phyloP scores from a whole-genome alignment of 306 rosid genomes.

The Sophora flavescens region DNA sequence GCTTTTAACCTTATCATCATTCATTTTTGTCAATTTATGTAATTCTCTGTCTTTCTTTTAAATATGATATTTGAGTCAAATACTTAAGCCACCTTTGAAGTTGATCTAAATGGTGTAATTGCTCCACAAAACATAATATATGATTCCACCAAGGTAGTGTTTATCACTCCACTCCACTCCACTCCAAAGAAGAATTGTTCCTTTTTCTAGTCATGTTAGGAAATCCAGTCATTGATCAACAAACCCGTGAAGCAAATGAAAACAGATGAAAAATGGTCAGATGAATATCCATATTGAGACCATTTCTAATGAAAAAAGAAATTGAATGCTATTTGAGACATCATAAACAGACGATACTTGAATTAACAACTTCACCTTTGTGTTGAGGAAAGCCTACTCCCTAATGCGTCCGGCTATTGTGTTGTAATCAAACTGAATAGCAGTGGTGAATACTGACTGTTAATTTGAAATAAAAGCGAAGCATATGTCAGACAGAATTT shows the following conservation, averaged over 20 bases:
- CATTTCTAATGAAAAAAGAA: slow-evolving; percentile 24
- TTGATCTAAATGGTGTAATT: background rate
- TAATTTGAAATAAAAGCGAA: slow-evolving; percentile 38
- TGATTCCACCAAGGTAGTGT: background rate
- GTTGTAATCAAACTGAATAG: slow-evolving; percentile 79
- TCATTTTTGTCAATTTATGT: background rate
- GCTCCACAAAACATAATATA: background rate
- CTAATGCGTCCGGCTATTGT: slow-evolving; percentile 91
- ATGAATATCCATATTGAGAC: background rate
- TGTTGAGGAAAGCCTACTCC: slow-evolving; percentile 96
- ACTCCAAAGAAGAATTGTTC: background rate
- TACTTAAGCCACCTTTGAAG: background rate
- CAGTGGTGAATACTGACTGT: slow-evolving; percentile 85
- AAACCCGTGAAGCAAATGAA: slow-evolving; percentile 1
- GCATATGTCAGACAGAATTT: slow-evolving; percentile 37
- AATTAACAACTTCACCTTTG: slow-evolving; percentile 64
- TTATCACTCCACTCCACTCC: background rate
- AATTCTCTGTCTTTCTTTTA: background rate
- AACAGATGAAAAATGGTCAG: slow-evolving; percentile 1
- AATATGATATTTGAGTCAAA: background rate
- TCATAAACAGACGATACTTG: slow-evolving; percentile 16
- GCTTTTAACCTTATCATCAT: background rate
- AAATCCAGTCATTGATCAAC: slow-evolving; percentile 5
- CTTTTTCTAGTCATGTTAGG: slow-evolving; percentile 1
- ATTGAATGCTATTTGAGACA: background rate